A percentile compares a stretch with the other conserved stretches of the same genome.
Conservation (phyloP, 2,329 filamentous ascomycete genomes). For the Orbilia oligospora region DNA sequence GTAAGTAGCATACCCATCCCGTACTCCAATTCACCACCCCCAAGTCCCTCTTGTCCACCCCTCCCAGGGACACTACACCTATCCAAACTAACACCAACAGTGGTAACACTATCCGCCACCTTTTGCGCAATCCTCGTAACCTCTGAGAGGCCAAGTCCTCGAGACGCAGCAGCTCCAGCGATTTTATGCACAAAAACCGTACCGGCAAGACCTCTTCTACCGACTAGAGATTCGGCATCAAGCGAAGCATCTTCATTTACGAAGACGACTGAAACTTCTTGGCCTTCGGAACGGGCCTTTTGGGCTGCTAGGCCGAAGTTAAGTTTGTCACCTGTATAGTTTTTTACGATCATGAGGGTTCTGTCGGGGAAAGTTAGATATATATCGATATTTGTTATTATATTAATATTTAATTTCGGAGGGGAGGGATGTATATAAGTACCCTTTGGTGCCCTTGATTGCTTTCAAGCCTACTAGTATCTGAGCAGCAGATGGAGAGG, state of each 20-base stretch:
- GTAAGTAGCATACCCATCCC: slow-evolving; percentile 78
- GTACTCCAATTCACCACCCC: slow-evolving; percentile 69
- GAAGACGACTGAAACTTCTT: slow-evolving; percentile 88
- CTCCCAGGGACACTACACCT: slow-evolving; percentile 73
- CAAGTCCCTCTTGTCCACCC: slow-evolving; percentile 63
- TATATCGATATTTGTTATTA: no score
- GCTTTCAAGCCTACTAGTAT: slow-evolving; percentile 68
- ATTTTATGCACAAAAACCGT: slow-evolving; percentile 76
- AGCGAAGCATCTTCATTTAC: slow-evolving; percentile 92
- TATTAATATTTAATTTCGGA: no score
- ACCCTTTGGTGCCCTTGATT: slow-evolving; percentile 41
- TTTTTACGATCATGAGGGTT: slow-evolving; percentile 91
- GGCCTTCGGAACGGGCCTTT: slow-evolving; percentile 85
- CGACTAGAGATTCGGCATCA: slow-evolving; percentile 85
- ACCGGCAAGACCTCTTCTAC: slow-evolving; percentile 86
- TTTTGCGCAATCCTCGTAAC: slow-evolving; percentile 65
- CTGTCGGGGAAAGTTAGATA: no score
- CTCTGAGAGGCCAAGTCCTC: slow-evolving; percentile 32
- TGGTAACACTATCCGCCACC: slow-evolving; percentile 70
- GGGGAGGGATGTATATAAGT: neutral
- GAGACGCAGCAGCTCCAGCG: slow-evolving; percentile 45
- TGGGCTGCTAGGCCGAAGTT: slow-evolving; percentile 96
- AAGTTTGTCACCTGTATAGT: slow-evolving; percentile 90
- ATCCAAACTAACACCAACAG: slow-evolving; percentile 71
- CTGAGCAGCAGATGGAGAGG: slow-evolving; percentile 84